Base-by-base conservation (phyloP, 2,329 filamentous ascomycete species). In the Talaromyces pinophilus region DNA sequence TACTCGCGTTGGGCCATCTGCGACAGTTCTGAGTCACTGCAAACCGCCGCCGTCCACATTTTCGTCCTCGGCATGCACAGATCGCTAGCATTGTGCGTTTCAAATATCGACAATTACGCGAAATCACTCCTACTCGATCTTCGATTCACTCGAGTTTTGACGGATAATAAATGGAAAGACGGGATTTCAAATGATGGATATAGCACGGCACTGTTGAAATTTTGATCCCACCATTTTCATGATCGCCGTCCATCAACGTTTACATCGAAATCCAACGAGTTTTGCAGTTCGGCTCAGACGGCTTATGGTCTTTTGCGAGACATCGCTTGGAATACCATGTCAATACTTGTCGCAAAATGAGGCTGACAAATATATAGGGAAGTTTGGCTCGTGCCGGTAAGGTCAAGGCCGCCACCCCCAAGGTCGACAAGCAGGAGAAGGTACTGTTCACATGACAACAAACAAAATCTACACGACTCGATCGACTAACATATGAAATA, bases 371-470 rank as follows among this genome's bases (percentile, higher is more conserved):
- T 30, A 44, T 2, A 59, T n/a, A 64, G 65, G 65, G 65, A 83
- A 92, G 90, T 79, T 89, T 93, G 82, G 90, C 90, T 82, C 90
- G 91, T 91, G 91, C 91, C 85, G 91, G 91, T 59, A 69, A 95
- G 88, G 92, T 95, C 89, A 93, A 94, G 90, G 93, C 90, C 84
- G 90, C 92, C 84, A 93, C 91, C 77, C 90, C 91, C 79, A 92
- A 93, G 88, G 66, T 67, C 66, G 66, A 67, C 59, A 67, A 67
- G 66, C 66, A 67, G 33, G 66, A 67, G 50, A 67, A 67, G 65
- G 65, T 63, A 67, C 40, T 42, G 25, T 60, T 22, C 19, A 25
- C 11, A 0, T 22, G 15, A 22, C 15, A 52, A 22, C 8, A 50
- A 48, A 17, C 15, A 8, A 38, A n/a, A 5, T 35, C 8, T 44